Evolutionary conservation across 2,329 filamentous ascomycete species (phyloP).

Genomic region (Parastagonospora nodorum): DNA sequence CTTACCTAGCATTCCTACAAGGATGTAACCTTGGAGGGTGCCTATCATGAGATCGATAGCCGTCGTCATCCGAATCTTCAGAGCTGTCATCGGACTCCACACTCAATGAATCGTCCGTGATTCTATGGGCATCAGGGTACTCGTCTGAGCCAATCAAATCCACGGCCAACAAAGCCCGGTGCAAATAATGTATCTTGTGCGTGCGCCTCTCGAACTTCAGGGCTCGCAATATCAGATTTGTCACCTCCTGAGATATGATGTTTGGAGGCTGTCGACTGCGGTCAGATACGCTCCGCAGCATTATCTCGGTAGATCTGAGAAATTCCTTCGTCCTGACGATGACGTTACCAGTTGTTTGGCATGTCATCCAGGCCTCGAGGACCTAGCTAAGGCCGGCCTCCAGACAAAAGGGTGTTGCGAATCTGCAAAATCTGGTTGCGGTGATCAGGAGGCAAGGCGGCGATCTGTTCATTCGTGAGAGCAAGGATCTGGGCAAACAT

Average conservation of each 20-base stretch:
- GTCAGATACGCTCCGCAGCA: neutral
- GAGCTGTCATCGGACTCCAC: neutral
- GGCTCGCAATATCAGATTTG: neutral
- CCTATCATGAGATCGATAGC: no score
- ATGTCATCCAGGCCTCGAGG: neutral
- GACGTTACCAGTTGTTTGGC: neutral
- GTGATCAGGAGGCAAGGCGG: constrained; percentile 75
- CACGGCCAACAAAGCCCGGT: neutral
- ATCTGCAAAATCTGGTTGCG: constrained; percentile 79
- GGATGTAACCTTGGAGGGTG: neutral
- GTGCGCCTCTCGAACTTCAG: neutral
- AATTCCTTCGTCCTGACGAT: neutral
- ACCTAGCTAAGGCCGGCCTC: constrained; percentile 18
- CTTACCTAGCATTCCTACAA: neutral
- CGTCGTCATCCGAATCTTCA: neutral
- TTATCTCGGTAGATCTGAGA: no score
- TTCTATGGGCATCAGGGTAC: neutral
- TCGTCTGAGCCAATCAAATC: neutral
- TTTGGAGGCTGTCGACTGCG: neutral
- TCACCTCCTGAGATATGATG: neutral
- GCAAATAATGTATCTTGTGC: neutral
- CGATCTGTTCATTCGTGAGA: constrained; percentile 79
- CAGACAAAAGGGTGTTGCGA: constrained; percentile 63
- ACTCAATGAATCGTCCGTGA: neutral
- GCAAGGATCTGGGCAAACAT: constrained; percentile 81